phyloP scores from a whole-genome alignment of 2,329 filamentous ascomycete species.

The Fusarium mangiferae region DNA sequence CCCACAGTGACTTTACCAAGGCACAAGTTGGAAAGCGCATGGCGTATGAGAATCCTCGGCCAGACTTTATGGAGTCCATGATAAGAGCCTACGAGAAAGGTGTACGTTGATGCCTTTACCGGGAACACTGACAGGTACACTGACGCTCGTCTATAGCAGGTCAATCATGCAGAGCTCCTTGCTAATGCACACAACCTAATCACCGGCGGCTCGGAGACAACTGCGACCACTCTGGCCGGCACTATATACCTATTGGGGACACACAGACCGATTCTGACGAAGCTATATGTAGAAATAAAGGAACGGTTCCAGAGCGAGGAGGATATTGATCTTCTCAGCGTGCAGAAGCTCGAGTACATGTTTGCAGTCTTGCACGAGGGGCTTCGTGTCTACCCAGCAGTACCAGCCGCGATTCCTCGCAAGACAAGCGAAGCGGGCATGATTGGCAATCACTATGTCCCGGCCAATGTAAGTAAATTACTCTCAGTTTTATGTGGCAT shows the following conservation, averaged over 20 bases:
- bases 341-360: background rate
- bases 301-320: background rate
- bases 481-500: accelerated
- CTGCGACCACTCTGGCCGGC: background rate
- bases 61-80: background rate
- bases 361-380: background rate
- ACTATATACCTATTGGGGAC: background rate
- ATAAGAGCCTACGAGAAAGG: background rate
- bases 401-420: background rate
- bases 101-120: background rate
- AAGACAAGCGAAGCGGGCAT: background rate
- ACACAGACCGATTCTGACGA: background rate
- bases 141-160: background rate
- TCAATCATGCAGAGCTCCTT: background rate
- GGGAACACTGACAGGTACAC: background rate
- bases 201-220: background rate
- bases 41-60: background rate
- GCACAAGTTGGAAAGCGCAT: background rate
- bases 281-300: background rate
- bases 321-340: background rate
- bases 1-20: background rate
- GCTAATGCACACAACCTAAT: background rate
- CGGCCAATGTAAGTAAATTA: background rate
- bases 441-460: background rate
- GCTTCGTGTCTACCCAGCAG: background rate